Conservation (phyloP, 208 protist genomes). For the Acanthamoeba lenticulata region DNA sequence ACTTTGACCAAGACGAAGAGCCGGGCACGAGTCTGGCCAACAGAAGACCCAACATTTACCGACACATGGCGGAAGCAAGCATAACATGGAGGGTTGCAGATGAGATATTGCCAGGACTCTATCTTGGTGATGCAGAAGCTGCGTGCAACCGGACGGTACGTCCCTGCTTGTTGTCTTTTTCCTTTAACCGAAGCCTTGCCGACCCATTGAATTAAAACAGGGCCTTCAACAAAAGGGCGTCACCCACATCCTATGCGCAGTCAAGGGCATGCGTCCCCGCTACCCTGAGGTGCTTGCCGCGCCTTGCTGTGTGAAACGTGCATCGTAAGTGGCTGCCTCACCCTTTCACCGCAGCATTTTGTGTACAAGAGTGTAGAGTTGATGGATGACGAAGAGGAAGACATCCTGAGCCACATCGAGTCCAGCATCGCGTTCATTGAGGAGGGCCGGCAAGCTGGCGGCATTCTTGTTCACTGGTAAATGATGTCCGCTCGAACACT, state of each 20-base stretch:
- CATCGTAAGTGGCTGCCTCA: too few species aligned
- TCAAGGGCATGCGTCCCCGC: neutral
- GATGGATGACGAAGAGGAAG: neutral
- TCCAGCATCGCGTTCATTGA: neutral
- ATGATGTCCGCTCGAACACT: neutral
- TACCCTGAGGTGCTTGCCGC: neutral
- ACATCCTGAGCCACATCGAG: neutral
- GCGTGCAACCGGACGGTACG: neutral
- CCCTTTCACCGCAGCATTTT: too few species aligned
- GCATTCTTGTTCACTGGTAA: conserved; percentile 14
- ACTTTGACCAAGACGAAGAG: neutral
- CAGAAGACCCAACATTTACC: neutral
- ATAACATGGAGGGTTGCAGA: neutral
- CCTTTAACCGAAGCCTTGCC: neutral
- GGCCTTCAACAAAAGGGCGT: neutral
- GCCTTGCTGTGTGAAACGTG: too few species aligned
- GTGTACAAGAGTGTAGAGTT: neutral
- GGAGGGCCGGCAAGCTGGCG: neutral
- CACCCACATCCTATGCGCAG: neutral
- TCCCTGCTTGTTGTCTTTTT: neutral
- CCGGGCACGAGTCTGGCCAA: too few species aligned
- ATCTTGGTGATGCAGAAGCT: neutral
- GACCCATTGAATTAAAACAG: neutral
- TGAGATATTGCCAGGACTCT: conserved; percentile 3
- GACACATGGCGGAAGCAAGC: neutral